Conservation (phyloP, 2,329 filamentous ascomycete genomes). For the Sclerotinia nivalis region DNA sequence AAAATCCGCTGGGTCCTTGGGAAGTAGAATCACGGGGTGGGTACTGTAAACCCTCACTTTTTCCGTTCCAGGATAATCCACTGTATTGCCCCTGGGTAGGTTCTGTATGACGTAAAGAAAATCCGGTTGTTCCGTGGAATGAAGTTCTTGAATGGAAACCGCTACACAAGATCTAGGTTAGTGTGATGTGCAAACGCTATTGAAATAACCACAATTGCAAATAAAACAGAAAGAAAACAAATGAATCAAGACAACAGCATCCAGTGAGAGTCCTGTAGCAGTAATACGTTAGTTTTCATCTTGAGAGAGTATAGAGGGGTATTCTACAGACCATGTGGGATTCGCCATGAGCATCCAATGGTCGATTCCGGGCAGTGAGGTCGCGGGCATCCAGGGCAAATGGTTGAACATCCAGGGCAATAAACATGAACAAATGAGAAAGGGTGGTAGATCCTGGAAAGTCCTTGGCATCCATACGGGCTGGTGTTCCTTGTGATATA, state of each 20-base stretch:
- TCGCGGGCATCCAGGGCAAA: background rate
- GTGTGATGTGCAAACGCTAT: slow-evolving; percentile 40
- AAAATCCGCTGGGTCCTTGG: slow-evolving; percentile 37
- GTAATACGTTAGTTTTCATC: slow-evolving; percentile 29
- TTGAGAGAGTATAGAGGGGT: slow-evolving; percentile 11
- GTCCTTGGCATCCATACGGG: slow-evolving; percentile 18
- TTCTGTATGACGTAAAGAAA: slow-evolving; percentile 42
- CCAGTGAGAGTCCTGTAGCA: slow-evolving; percentile 28
- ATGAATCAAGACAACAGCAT: slow-evolving; percentile 30
- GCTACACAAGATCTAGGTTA: slow-evolving; percentile 41
- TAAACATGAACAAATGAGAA: slow-evolving; percentile 19
- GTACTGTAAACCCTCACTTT: slow-evolving; percentile 42
- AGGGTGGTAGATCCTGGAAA: slow-evolving; percentile 2
- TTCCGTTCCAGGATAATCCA: slow-evolving; percentile 38
- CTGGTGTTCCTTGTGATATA: slow-evolving; percentile 9
- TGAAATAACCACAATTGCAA: slow-evolving; percentile 27
- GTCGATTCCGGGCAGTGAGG: background rate
- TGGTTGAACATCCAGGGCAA: slow-evolving; percentile 12
- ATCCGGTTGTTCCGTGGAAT: slow-evolving; percentile 36
- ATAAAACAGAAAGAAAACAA: slow-evolving; percentile 18
- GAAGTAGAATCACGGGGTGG: slow-evolving; percentile 36
- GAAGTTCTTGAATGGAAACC: slow-evolving; percentile 33
- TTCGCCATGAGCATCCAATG: background rate
- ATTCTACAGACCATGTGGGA: slow-evolving; percentile 33
- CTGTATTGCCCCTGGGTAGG: slow-evolving; percentile 40